A percentile compares a stretch with the other conserved stretches of the same genome.
Conservation (phyloP, 1,139 yeast genomes). For the Protomyces arabidopsidicola region DNA sequence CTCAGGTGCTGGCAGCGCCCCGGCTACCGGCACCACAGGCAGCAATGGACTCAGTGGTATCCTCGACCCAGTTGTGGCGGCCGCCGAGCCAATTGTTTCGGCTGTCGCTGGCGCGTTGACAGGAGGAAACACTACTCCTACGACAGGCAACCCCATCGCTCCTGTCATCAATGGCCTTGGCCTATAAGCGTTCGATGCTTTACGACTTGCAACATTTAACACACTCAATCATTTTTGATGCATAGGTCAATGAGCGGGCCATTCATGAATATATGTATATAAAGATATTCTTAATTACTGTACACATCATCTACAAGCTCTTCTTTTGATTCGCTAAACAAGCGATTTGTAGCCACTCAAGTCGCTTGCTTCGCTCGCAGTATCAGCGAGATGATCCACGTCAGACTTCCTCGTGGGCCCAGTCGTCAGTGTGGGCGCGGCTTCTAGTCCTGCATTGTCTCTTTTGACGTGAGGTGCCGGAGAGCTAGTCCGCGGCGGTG, state of each 20-base stretch:
- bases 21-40: neutral
- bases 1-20: neutral
- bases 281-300: neutral
- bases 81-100: no score
- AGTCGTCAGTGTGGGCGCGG: no score
- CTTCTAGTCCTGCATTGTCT: neutral
- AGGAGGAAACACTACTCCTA: no score
- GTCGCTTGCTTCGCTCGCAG: neutral
- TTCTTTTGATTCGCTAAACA: neutral
- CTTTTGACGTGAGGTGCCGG: neutral
- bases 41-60: neutral
- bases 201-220: no score
- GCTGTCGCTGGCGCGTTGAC: no score
- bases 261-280: no score
- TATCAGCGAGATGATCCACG: constrained; percentile 5
- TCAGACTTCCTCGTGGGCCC: neutral
- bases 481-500: neutral
- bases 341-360: constrained; percentile 2
- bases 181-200: no score
- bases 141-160: no score
- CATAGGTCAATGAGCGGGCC: no score
- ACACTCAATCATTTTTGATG: no score
- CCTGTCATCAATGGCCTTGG: no score
- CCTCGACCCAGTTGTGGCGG: neutral
- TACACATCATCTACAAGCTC: neutral